Conservation (phyloP, 805 yeast genomes). For the Metschnikowia kunwiensis region DNA sequence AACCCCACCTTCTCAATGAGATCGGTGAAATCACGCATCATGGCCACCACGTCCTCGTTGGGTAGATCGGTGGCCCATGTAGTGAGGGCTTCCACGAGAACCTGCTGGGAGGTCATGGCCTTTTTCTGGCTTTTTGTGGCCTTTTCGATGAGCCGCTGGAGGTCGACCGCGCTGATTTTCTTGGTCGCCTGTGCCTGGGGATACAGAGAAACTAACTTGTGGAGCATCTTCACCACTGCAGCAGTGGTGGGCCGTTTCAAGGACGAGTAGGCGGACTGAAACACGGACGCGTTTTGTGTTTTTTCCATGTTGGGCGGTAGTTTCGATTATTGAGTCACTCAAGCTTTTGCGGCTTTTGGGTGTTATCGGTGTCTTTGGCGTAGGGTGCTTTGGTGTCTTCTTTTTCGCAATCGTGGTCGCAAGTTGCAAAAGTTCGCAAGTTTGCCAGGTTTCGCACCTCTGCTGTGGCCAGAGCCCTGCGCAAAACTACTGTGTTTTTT, state of each 20-base stretch:
- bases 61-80: conserved; percentile 18
- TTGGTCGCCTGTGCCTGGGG: conserved; percentile 6
- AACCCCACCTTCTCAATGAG: conserved; percentile 14
- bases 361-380: no score
- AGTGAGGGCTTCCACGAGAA: conserved; percentile 13
- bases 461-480: no score
- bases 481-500: no score
- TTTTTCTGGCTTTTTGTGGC: conserved; percentile 38
- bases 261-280: conserved; percentile 11
- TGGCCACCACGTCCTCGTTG: conserved; percentile 11
- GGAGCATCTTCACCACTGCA: conserved; percentile 18
- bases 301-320: conserved; percentile 4
- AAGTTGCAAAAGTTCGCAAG: neutral
- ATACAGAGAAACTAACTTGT: conserved; percentile 12
- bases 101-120: conserved; percentile 16
- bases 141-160: conserved; percentile 21
- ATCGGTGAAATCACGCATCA: conserved; percentile 15
- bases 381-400: no score
- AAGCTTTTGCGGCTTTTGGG: neutral
- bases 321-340: neutral
- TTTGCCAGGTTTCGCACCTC: no score
- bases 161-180: conserved; percentile 13
- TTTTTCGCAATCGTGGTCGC: no score
- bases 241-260: conserved; percentile 20
- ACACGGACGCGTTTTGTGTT: conserved; percentile 6